Evolutionary conservation across 2,329 filamentous ascomycete genomes (phyloP), one percentile per base, ranked within the genome.

Genomic region (Colletotrichum camelliae): DNA sequence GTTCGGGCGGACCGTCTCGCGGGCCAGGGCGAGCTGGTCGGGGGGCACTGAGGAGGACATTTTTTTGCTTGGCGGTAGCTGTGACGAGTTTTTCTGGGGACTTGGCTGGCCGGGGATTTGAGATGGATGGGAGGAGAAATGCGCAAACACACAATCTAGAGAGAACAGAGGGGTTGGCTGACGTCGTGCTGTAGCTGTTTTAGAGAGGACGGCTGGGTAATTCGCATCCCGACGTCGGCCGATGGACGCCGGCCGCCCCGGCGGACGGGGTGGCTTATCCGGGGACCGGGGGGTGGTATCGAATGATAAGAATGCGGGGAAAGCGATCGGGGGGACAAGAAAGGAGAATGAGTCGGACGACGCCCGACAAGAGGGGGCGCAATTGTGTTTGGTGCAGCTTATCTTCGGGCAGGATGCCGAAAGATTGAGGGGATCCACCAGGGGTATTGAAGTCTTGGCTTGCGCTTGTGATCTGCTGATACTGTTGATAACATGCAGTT

Each of bases 391-490:
- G 1, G 8, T 5, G 58, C 35, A 67, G 55, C 64, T 68, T 72
- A 72, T 72, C 64, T 68, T 68, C 70, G 64, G 52, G 33, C n/a
- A 55, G 70, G 70, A 72, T 68, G 55, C 70, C 70, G 62, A 67
- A 57, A 18, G 29, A 21, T 52, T 52, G 43, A 52, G n/a, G 12
- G 64, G 61, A 10, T n/a, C 70, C 48, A 72, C 62, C 4, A 10
- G 27, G 1, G 16, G 8, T 18, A 2, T 5, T 2, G n/a, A 52
- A n/a, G 27, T 57, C 48, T 67, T 67, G 65, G 65, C 65, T 31
- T 52, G 43, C n/a, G 10, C 43, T 55, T 33, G 35, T 33, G 61
- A 68, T 67, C 39, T 72, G 64, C 64, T 72, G 64, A 72, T 72
- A 67, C 33, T 67, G 6, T 62, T 33, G 31, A 62, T 62, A 37